Evolutionary conservation across 2,329 filamentous ascomycete genomes (phyloP), one percentile per base, ranked within the genome.

Genomic region (Epichloe coenophiala): DNA sequence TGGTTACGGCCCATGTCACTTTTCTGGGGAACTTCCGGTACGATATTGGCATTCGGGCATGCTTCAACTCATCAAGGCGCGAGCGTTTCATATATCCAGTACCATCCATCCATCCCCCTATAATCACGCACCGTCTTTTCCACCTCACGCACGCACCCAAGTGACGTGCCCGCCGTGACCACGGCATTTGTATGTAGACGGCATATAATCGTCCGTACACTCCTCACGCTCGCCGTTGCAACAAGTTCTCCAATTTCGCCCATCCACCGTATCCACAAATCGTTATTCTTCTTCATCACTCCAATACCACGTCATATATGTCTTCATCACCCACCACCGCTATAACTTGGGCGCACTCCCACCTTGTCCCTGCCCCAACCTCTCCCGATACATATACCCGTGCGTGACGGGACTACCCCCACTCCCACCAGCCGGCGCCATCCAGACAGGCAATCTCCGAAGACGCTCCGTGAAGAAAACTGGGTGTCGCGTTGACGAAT

Each of bases 381-480:
- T 17, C 13, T 75, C 72, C 52, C 75, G 74, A 56, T 78, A 82
- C n/a, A 76, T 68, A 58, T 84, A 84, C 1, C 80, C 80, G 41
- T 75, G 68, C 17, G 78, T 78, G 3, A 82, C 74, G 0, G 80
- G 80, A 54, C 64, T 80, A 23, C 12, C 49, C 6, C 36, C 46
- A 3, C 12, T 50, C 6, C 36, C 46, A 8, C 9, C 12, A 23
- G 11, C 58, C 6, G 54, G 49, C 23, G 58, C 60, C 52, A 56
- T 52, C 40, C 52, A 57, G 21, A 73, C 69, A 5, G 80, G 75
- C 3, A 76, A 72, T 58, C 74, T 77, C 52, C 75, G 76, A 47
- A 87, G 67, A 48, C 73, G 73, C 33, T 78, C 71, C 0, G 84
- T 85, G 68, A 89, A 88, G 67, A 90, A 90, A 1, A 88, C 85